Percentiles rank a stretch among this genome's conserved stretches.
Conservation (phyloP, 257 asterid species). For the Avicennia marina region DNA sequence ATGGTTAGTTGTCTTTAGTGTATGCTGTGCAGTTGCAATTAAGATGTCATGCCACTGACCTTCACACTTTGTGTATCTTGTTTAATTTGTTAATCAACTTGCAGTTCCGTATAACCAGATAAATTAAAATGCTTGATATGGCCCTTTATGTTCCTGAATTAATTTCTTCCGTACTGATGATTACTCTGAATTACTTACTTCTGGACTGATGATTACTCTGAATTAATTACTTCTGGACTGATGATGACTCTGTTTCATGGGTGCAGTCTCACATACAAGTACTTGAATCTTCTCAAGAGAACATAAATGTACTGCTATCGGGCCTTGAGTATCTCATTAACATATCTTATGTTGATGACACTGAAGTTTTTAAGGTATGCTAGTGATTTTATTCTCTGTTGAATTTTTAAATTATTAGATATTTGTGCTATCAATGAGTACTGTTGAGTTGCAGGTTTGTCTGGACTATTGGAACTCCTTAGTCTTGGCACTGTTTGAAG, state of each 20-base stretch:
- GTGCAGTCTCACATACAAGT: conserved; percentile 83
- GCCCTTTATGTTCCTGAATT: too few species aligned
- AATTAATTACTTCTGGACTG: conserved; percentile 2
- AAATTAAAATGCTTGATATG: too few species aligned
- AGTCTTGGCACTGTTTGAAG: conserved; percentile 87
- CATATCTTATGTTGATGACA: conserved; percentile 95
- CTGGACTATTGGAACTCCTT: conserved; percentile 95
- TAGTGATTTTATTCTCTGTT: not conserved
- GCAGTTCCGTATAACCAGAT: too few species aligned
- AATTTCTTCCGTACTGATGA: too few species aligned
- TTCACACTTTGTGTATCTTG: too few species aligned
- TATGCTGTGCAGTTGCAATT: too few species aligned
- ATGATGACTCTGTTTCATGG: conserved; percentile 16
- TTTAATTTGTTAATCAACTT: too few species aligned
- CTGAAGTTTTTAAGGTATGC: conserved; percentile 94
- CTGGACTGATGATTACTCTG: not conserved
- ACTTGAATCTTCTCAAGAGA: conserved; percentile 76
- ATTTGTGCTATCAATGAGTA: not conserved
- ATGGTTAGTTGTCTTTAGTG: too few species aligned
- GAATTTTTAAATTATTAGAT: not conserved
- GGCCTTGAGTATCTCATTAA: conserved; percentile 92
- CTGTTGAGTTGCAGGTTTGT: conserved; percentile 63
- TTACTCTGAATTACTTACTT: too few species aligned
- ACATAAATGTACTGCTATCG: conserved; percentile 52
- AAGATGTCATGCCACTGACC: too few species aligned